Base-by-base conservation (phyloP, 2,329 filamentous ascomycete species). In the Xylariaceae sp. region DNA sequence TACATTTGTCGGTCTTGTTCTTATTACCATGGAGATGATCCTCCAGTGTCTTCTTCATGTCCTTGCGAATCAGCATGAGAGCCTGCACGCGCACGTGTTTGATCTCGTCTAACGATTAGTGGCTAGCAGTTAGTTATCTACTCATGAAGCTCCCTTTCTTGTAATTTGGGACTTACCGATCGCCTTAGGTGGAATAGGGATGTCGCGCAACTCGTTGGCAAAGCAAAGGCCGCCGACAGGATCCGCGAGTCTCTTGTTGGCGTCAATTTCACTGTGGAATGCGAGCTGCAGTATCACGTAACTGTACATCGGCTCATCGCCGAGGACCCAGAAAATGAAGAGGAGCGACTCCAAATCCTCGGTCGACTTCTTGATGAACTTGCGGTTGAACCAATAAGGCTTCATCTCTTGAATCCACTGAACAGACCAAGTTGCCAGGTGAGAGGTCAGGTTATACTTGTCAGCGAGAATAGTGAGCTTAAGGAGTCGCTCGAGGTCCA, bases 311-410 rank as follows among this genome's bases (percentile, higher is more conserved):
- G 58, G 56, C 40, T 56, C 42, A 22, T 60, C 53, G 9, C 58
- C 58, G 12, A 60, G 51, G 10, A 55, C 51, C 51, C 51, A 60
- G 21, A 44, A 58, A 30, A 60, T 59, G 53, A 51, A 59, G 10
- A 56, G 41, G 22, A 60, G 12, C 4, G 34, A 45, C 37, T 60
- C 56, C 4, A 56, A 32, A 18, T 56, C 49, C 30, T 56, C 49
- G 2, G 51, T 56, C 16, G 55, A 50, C 22, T 49, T 26, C 6
- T 26, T 8, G 22, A 40, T n/a, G 12, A 60, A 58, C 6, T 22
- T 46, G n/a, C n/a, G 29, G 10, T 10, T 40, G 2, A 41, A 16
- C 53, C 51, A 60, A 39, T 60, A 53, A 9, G 13, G 16, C 13
- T 56, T 47, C 50, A 60, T 58, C 1, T 56, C 48, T 7, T 2